These are phyloP conservation scores for Zelonia costaricensis DNA, from an alignment of 208 protist species.

Conservation along the genomic window DNA sequence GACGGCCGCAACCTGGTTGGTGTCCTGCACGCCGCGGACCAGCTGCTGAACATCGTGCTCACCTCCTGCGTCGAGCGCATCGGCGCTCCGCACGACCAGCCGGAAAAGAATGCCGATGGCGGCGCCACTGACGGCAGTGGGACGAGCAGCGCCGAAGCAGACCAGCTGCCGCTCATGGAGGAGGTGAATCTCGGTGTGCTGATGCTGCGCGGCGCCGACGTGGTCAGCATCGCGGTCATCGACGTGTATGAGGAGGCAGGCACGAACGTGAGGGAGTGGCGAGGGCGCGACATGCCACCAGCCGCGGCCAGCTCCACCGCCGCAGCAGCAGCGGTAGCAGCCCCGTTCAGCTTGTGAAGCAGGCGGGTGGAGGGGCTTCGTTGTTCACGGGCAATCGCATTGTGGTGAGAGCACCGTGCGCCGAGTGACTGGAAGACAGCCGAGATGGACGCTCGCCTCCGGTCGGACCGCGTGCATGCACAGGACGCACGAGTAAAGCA, in stretches of 20 bases:
- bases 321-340: no score
- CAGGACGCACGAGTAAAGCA: no score
- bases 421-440: no score
- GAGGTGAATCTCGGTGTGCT: slow-evolving; percentile 63
- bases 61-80: slow-evolving; percentile 66
- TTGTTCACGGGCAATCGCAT: no score
- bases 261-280: slow-evolving; percentile 38
- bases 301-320: slow-evolving; percentile 15
- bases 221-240: slow-evolving; percentile 66
- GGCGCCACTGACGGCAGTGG: slow-evolving; percentile 8
- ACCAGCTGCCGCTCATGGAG: slow-evolving; percentile 26
- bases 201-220: slow-evolving; percentile 73
- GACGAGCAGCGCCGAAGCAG: background rate
- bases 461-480: no score
- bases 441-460: no score
- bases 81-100: slow-evolving; percentile 40
- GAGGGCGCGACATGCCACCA: slow-evolving; percentile 64
- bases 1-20: slow-evolving; percentile 82
- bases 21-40: slow-evolving; percentile 76
- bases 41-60: slow-evolving; percentile 84
- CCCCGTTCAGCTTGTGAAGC: no score
- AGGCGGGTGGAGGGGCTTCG: no score
- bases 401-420: no score
- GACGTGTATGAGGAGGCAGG: slow-evolving; percentile 82
- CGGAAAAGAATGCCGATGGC: slow-evolving; percentile 10